Percentiles rank a stretch among this genome's conserved stretches.
These are phyloP conservation scores for Ophiosphaerella narmari DNA, from an alignment of 2,329 filamentous ascomycete genomes.

Conservation along the genomic window DNA sequence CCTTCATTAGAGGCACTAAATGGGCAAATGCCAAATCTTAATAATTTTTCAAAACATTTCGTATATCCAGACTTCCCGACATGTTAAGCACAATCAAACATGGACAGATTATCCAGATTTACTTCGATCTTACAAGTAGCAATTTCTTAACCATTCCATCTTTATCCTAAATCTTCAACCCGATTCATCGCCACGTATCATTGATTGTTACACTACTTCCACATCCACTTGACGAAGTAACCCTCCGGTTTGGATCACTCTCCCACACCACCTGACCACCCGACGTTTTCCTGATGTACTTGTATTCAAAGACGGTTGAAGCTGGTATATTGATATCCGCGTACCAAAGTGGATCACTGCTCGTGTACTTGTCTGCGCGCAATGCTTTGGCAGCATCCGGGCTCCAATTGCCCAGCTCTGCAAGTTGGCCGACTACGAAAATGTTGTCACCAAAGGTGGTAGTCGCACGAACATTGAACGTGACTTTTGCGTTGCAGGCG, in stretches of 20 bases:
- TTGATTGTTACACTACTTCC: slow-evolving; percentile 19
- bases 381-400: slow-evolving; percentile 46
- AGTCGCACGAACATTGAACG: slow-evolving; percentile 54
- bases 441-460: slow-evolving; percentile 56
- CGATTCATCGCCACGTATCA: slow-evolving; percentile 25
- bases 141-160: too few species aligned
- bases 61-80: too few species aligned
- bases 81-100: too few species aligned
- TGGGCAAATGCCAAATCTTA: too few species aligned
- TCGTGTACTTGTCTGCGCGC: slow-evolving; percentile 50
- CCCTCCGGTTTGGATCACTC: slow-evolving; percentile 48
- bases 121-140: too few species aligned
- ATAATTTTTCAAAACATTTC: too few species aligned
- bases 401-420: slow-evolving; percentile 52
- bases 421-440: slow-evolving; percentile 50
- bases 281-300: slow-evolving; percentile 52
- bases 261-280: slow-evolving; percentile 53
- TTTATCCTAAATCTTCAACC: too few species aligned
- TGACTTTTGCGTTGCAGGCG: slow-evolving; percentile 37
- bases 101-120: too few species aligned
- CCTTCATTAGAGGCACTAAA: too few species aligned
- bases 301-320: slow-evolving; percentile 49
- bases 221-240: slow-evolving; percentile 34
- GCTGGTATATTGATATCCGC: slow-evolving; percentile 47
- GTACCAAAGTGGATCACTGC: slow-evolving; percentile 53